Conservation (phyloP, 139 green algal genomes). For the Trebouxia sp. region DNA sequence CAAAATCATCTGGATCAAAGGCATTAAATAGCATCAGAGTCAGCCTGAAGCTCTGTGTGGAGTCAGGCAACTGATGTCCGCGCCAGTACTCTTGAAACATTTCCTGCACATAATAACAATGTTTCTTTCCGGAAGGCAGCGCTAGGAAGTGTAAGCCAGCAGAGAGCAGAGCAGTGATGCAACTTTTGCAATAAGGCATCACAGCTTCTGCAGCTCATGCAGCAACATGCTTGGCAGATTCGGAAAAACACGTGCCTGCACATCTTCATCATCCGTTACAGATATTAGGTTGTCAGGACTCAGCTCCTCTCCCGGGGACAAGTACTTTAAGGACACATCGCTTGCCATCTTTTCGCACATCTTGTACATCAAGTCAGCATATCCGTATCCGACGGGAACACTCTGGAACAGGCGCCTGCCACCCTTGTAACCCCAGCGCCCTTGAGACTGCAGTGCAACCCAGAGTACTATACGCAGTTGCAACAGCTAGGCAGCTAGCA, state of each 20-base stretch:
- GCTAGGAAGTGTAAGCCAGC: too few relatives aligned
- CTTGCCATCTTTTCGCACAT: slow-evolving; percentile 64
- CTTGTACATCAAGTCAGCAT: slow-evolving; percentile 62
- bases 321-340: slow-evolving; percentile 62
- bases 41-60: slow-evolving; percentile 30
- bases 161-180: too few relatives aligned
- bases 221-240: background rate
- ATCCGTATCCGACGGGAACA: slow-evolving; percentile 42
- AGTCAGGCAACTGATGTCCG: slow-evolving; percentile 53
- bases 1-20: slow-evolving; percentile 4
- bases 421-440: slow-evolving; percentile 2
- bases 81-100: slow-evolving; percentile 73
- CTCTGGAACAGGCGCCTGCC: slow-evolving; percentile 51
- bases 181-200: background rate
- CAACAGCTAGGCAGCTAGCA: too few relatives aligned
- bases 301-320: slow-evolving; percentile 69
- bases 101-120: slow-evolving; percentile 53
- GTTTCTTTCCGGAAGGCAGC: background rate
- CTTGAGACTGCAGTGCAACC: background rate
- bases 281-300: slow-evolving; percentile 69
- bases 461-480: too few relatives aligned
- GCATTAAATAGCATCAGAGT: slow-evolving; percentile 46
- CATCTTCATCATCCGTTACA: slow-evolving; percentile 73
- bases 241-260: slow-evolving; percentile 51
- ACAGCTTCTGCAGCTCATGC: background rate